A percentile compares a stretch with the other conserved stretches of the same genome.
phyloP scores from a whole-genome alignment of 2,329 filamentous ascomycete species.

The Rosellinia necatrix region DNA sequence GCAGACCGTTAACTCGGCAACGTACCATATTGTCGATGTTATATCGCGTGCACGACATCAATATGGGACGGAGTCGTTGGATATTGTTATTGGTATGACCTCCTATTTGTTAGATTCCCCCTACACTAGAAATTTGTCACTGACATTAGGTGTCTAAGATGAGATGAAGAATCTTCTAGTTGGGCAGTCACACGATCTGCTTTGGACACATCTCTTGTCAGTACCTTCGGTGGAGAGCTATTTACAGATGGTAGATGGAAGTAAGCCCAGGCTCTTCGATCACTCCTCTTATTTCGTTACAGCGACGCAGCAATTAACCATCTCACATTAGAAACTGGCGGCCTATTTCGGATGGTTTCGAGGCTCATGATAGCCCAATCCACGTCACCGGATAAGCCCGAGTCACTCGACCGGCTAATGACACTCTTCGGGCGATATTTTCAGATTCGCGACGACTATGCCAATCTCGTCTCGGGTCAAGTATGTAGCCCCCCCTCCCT shows the following conservation, averaged over 20 bases:
- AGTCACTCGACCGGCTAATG: background rate
- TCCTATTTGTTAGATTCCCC: background rate
- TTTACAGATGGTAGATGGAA: background rate
- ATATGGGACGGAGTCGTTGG: slow-evolving; percentile 24
- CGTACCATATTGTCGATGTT: slow-evolving; percentile 34
- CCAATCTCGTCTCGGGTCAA: slow-evolving; percentile 34
- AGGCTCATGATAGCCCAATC: slow-evolving; percentile 23
- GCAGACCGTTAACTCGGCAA: slow-evolving; percentile 46
- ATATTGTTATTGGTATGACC: background rate
- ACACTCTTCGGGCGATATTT: slow-evolving; percentile 36
- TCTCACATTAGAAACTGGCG: slow-evolving; percentile 21
- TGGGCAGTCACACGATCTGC: too few species aligned
- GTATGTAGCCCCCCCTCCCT: background rate
- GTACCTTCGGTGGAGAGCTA: too few species aligned
- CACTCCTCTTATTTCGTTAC: too few species aligned
- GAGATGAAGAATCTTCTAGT: background rate
- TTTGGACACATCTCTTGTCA: too few species aligned
- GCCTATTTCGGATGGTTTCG: slow-evolving; percentile 27
- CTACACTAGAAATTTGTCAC: background rate
- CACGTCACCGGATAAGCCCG: too few species aligned
- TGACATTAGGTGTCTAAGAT: background rate
- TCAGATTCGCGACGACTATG: slow-evolving; percentile 43
- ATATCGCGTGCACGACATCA: background rate
- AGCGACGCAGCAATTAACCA: background rate
- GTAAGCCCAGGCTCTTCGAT: too few species aligned